Evolutionary conservation across 139 green algal species (phyloP), one percentile per base, ranked within the genome.

Genomic region (Chlorella sp.): DNA sequence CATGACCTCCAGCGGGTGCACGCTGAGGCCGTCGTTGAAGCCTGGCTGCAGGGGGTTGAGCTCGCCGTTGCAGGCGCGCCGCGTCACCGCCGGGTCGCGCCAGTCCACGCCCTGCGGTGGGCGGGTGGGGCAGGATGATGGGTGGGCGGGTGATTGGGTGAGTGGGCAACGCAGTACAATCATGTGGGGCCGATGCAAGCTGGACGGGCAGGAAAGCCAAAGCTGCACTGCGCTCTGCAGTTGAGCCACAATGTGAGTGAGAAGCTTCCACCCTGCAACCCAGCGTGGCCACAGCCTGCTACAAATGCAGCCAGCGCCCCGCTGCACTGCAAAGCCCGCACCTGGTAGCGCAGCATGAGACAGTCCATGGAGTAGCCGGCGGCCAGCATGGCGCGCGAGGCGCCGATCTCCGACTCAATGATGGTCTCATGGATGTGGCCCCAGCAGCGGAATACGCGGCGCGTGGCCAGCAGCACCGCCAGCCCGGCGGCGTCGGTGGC

Each of bases 1-100:
- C 85, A 97, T 89, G 0, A 95, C 92, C 81, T 97, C 94, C 56
- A 95, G 73, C 0, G 93, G 92, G 24, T 96, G 90, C 28, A 97
- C 73, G 0, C 85, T 84, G 20, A 93, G 84, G 54, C 93, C 94
- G 70, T 97, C 94, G 64, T 94, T 87, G 68, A 90, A 90, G 24
- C 82, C 73, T 43, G 86, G 81, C 76, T 90, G 86, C 65, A 90
- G 82, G 46, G 86, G 86, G 81, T 90, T 90, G 34, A 87, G 43
- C 54, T 65, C 86, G 38, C 73, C 86, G 58, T 90, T 90, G 73
- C 86, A 90, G 28, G 54, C 32, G 2, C 11, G 40, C 28, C 81
- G 28, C 41, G 32, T 41, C 13, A 85, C 28, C 16, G 81, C 48
- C 20, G 81, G 81, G 32, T 85, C 69, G 1, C 81, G 51, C 81